phyloP scores from a whole-genome alignment of 2,329 filamentous ascomycete species.

The Orbilia blumenaviensis region DNA sequence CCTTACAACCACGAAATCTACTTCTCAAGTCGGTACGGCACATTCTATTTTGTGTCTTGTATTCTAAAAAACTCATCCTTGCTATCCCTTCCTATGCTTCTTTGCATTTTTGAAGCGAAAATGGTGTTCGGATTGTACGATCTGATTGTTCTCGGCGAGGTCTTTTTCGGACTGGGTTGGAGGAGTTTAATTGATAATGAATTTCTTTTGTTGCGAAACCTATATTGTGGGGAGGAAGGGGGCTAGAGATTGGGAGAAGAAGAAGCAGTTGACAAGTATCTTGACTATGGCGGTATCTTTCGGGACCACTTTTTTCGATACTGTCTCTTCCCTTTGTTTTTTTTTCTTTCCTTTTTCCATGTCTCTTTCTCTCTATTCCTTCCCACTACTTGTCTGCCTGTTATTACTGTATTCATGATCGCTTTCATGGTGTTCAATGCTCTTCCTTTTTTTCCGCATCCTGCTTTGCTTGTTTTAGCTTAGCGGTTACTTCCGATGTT shows the following conservation, averaged over 20 bases:
- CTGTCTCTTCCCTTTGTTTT: slow-evolving; percentile 12
- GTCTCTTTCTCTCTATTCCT: no score
- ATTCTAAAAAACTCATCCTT: slow-evolving; percentile 1
- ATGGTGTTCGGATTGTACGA: slow-evolving; percentile 11
- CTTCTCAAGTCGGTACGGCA: slow-evolving; percentile 3
- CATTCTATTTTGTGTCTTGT: not conserved
- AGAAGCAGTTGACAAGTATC: not conserved
- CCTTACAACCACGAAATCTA: not conserved
- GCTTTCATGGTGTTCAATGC: not conserved
- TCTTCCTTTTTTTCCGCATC: not conserved
- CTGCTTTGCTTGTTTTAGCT: slow-evolving; percentile 17
- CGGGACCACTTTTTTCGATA: not conserved
- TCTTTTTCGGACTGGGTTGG: slow-evolving; percentile 14
- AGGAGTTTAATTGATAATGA: slow-evolving; percentile 35
- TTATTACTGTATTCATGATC: not conserved
- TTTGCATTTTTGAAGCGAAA: slow-evolving; percentile 1
- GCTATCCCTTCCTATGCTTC: not conserved
- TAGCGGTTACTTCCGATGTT: slow-evolving; percentile 26
- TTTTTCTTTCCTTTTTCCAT: not conserved
- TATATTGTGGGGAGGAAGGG: no score
- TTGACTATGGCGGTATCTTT: not conserved
- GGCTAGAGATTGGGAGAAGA: not conserved
- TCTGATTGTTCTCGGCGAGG: slow-evolving; percentile 13
- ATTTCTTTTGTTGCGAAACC: slow-evolving; percentile 34
- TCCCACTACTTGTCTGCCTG: not conserved